A percentile compares a stretch with the other conserved stretches of the same genome.
Conservation (phyloP, 139 green algal genomes). For the Klebsormidium nitens region DNA sequence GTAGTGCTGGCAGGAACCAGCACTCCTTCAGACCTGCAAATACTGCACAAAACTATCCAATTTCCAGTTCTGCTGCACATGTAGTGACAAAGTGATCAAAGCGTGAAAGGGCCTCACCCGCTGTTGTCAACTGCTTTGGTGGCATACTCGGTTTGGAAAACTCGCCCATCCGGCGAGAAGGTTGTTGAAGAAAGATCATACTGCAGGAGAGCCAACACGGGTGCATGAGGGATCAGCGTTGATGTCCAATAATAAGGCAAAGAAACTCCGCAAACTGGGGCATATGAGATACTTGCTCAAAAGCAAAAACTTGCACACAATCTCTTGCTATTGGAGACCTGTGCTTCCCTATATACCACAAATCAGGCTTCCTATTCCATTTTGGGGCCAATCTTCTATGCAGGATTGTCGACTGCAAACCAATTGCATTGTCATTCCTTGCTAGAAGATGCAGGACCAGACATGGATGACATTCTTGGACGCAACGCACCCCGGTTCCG, state of each 20-base stretch:
- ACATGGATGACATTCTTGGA: not conserved
- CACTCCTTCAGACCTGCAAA: too few relatives aligned
- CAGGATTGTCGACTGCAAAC: not conserved
- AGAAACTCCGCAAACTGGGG: not conserved
- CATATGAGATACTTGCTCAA: not conserved
- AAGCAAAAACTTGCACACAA: not conserved
- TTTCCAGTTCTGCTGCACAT: too few relatives aligned
- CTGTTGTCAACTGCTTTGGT: conserved; percentile 97
- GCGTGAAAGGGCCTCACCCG: conserved; percentile 57
- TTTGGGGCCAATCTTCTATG: not conserved
- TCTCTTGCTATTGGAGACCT: not conserved
- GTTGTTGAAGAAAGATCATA: conserved; percentile 96
- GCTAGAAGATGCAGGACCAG: not conserved
- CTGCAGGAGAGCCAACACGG: conserved; percentile 29
- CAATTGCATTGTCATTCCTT: conserved; percentile 2
- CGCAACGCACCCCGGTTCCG: conserved; percentile 22
- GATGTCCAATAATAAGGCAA: conserved; percentile 1
- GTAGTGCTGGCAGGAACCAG: too few relatives aligned
- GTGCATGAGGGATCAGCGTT: not conserved
- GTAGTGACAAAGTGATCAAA: too few relatives aligned
- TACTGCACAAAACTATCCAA: too few relatives aligned
- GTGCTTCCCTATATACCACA: not conserved
- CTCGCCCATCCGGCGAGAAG: conserved; percentile 91
- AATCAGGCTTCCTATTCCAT: not conserved
- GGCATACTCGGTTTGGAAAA: conserved; percentile 98